A percentile compares a stretch with the other conserved stretches of the same genome.
These are phyloP conservation scores for Ramularia collo-cygni DNA, from an alignment of 2,329 filamentous ascomycete species.

Conservation along the genomic window DNA sequence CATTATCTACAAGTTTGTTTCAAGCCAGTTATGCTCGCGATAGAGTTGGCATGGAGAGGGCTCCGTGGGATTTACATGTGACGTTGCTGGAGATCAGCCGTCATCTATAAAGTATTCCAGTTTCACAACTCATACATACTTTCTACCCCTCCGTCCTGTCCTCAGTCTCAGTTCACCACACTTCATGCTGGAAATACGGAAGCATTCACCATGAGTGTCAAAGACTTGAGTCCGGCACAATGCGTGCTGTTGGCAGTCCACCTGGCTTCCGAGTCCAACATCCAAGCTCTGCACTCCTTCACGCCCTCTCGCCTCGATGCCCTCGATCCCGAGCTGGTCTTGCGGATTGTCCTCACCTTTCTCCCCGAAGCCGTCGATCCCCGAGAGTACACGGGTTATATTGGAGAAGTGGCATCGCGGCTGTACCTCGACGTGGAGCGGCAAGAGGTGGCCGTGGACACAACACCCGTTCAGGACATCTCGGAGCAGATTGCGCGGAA, in stretches of 20 bases:
- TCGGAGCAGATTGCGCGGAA: slow-evolving; percentile 58
- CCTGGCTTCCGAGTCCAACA: slow-evolving; percentile 58
- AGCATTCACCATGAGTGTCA: slow-evolving; percentile 17
- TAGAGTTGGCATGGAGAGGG: too few species aligned
- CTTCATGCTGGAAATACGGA: too few species aligned
- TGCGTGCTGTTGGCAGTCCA: slow-evolving; percentile 67
- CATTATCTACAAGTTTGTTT: too few species aligned
- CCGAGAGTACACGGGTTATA: slow-evolving; percentile 53
- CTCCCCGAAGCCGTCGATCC: slow-evolving; percentile 66
- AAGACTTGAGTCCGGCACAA: slow-evolving; percentile 56
- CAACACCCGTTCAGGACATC: slow-evolving; percentile 50
- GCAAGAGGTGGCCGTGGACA: slow-evolving; percentile 45
- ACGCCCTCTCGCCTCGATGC: slow-evolving; percentile 50
- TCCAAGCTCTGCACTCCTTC: slow-evolving; percentile 56
- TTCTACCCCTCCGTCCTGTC: too few species aligned
- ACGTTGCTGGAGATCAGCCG: slow-evolving; percentile 10
- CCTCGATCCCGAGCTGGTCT: slow-evolving; percentile 56
- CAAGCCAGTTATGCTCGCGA: too few species aligned
- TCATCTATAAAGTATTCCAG: too few species aligned
- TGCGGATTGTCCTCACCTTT: slow-evolving; percentile 69
- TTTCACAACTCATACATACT: too few species aligned
- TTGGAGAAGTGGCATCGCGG: slow-evolving; percentile 51
- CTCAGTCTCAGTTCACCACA: too few species aligned
- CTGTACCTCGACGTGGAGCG: slow-evolving; percentile 38
- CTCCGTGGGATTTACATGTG: slow-evolving; percentile 4